Evolutionary conservation across 257 asterid species (phyloP).

Genomic region (Przewalskia tangutica): DNA sequence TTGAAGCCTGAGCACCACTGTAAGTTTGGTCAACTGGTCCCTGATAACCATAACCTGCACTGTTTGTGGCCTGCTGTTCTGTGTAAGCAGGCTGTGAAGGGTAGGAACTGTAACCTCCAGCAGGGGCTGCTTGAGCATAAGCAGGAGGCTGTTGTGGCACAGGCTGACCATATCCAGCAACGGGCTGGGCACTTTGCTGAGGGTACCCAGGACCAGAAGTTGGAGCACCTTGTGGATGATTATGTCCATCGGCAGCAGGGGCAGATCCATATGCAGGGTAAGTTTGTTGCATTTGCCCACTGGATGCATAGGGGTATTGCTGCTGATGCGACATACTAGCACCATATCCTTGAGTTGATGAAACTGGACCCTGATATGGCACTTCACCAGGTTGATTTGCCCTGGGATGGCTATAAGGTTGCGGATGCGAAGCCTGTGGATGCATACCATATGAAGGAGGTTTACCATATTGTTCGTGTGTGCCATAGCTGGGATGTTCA

Average conservation of each 20-base stretch:
- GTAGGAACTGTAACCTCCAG: constrained; percentile 62
- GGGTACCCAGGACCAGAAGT: constrained; percentile 53
- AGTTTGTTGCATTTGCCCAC: constrained; percentile 51
- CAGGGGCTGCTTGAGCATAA: constrained; percentile 45
- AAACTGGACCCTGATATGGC: constrained; percentile 51
- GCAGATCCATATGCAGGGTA: constrained; percentile 58
- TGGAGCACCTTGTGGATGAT: constrained; percentile 37
- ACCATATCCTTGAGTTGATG: constrained; percentile 56
- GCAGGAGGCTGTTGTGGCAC: constrained; percentile 47
- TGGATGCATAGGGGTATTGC: constrained; percentile 52
- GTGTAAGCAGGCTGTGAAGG: constrained; percentile 66
- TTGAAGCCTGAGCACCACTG: constrained; percentile 32
- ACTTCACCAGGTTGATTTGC: constrained; percentile 59
- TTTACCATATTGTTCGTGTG: constrained; percentile 68
- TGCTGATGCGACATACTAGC: constrained; percentile 62
- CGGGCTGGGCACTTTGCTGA: constrained; percentile 59
- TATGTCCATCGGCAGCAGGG: constrained; percentile 51
- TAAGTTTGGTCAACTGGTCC: constrained; percentile 46
- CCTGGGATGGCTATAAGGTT: constrained; percentile 74
- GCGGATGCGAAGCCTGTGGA: constrained; percentile 55
- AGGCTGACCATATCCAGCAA: constrained; percentile 59
- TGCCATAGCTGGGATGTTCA: constrained; percentile 49
- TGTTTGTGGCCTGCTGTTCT: constrained; percentile 50
- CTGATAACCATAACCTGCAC: constrained; percentile 66
- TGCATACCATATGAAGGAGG: constrained; percentile 61